Evolutionary conservation across 208 protist species (phyloP), one percentile per base, ranked within the genome.

Genomic region (Crithidia bombi): DNA sequence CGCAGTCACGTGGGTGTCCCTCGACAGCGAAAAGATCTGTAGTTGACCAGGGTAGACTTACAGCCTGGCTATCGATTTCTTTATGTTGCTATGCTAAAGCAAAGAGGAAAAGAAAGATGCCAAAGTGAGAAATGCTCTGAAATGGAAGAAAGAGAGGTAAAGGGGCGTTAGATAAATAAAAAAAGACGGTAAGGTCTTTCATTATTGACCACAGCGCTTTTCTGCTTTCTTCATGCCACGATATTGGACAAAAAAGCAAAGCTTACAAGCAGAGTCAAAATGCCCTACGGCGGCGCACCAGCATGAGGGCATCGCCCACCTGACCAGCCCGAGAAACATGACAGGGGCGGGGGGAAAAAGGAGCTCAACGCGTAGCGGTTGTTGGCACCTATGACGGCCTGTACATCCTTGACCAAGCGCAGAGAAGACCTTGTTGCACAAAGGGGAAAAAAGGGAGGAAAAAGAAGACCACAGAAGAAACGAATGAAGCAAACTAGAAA

Each of bases 121-220:
- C 5, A 43, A 43, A 43, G 14, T 55, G 38, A 43, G 38, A 43
- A 17, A 43, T 43, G 38, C 10, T 43, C 38, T 17, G 14, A 43
- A 43, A 43, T 21, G 12, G 17, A 21, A 55, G 30, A 55, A 65
- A 25, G 62, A 17, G 30, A 74, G 9, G 74, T 5, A 49, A 49
- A 21, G 19, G 14, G 14, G 7, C 14, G 7, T 19, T 49, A 49
- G 44, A 49, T 10, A 21, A 49, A 21, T 23, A 41, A 41, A 41
- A 41, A 41, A 41, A 41, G 14, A 41, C 38, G 6, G 38, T n/a
- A n/a, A n/a, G n/a, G n/a, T n/a, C n/a, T n/a, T n/a, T n/a, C n/a
- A n/a, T n/a, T n/a, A n/a, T n/a, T n/a, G n/a, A n/a, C n/a, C n/a
- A n/a, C n/a, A n/a, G n/a, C n/a, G n/a, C n/a, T n/a, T n/a, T n/a